A percentile compares a stretch with the other conserved stretches of the same genome.
These are phyloP conservation scores for Fusarium caatingaense DNA, from an alignment of 2,329 filamentous ascomycete genomes.

Conservation along the genomic window DNA sequence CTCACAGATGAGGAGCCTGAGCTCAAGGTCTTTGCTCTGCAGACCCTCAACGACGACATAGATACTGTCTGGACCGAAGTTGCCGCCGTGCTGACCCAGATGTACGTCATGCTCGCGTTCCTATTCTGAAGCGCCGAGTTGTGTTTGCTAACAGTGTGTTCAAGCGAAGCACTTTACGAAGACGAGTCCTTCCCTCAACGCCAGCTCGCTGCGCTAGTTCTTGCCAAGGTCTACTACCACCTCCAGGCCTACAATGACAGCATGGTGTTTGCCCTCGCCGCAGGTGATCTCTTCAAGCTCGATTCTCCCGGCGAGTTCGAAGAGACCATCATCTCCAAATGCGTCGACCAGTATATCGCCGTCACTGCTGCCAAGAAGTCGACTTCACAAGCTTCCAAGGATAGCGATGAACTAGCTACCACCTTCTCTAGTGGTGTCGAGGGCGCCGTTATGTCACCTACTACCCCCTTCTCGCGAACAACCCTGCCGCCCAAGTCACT, in stretches of 20 bases:
- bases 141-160: conserved; percentile 25
- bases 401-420: conserved; percentile 74
- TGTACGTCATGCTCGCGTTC: conserved; percentile 66
- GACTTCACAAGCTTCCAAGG: conserved; percentile 57
- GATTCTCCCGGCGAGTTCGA: conserved; percentile 94
- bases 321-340: conserved; percentile 98
- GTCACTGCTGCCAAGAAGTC: conserved; percentile 67
- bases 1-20: conserved; percentile 94
- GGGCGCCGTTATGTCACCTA: conserved; percentile 84
- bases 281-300: conserved; percentile 94
- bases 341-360: conserved; percentile 96
- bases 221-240: conserved; percentile 98
- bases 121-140: neutral
- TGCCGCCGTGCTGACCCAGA: conserved; percentile 89
- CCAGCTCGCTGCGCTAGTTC: conserved; percentile 91
- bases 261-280: conserved; percentile 96
- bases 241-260: conserved; percentile 99
- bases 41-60: conserved; percentile 95
- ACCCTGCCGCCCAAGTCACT: conserved; percentile 93
- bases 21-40: conserved; percentile 93
- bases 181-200: conserved; percentile 94
- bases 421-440: conserved; percentile 79
- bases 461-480: conserved; percentile 94
- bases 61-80: conserved; percentile 98
- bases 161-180: conserved; percentile 95